These are phyloP conservation scores for Geranomyces variabilis DNA, from an alignment of 192 early-diverging fungal genomes.

Conservation along the genomic window DNA sequence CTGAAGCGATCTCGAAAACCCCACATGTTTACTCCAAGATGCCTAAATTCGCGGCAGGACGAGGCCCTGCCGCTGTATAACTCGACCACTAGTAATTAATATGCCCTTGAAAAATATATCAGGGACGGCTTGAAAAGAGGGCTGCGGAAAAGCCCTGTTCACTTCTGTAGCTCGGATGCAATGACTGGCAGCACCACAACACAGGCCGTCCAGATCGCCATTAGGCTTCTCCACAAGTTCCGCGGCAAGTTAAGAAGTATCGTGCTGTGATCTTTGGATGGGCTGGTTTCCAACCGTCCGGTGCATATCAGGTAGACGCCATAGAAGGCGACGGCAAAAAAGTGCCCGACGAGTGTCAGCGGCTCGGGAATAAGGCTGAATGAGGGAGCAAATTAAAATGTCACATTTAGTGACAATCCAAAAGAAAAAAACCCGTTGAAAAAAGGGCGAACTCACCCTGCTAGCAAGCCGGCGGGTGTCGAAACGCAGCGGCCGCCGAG, in stretches of 20 bases:
- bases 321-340: constrained; percentile 85
- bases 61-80: no score
- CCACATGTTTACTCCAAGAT: no score
- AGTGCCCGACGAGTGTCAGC: constrained; percentile 79
- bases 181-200: constrained; percentile 49
- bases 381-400: neutral
- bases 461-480: constrained; percentile 83
- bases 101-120: no score
- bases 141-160: neutral
- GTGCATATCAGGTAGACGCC: constrained; percentile 40
- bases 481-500: constrained; percentile 79
- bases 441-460: constrained; percentile 36
- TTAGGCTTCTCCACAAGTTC: constrained; percentile 28
- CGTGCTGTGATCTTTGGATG: neutral
- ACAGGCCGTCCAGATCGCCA: constrained; percentile 45
- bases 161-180: constrained; percentile 26
- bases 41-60: no score
- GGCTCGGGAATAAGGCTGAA: constrained; percentile 69
- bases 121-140: no score
- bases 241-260: constrained; percentile 27
- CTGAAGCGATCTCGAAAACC: no score
- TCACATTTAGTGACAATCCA: neutral
- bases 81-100: no score
- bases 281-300: constrained; percentile 3
- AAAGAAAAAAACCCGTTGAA: neutral